Evolutionary conservation across 768 basidiomycete genomes (phyloP).

Genomic region (Boletus sp.): DNA sequence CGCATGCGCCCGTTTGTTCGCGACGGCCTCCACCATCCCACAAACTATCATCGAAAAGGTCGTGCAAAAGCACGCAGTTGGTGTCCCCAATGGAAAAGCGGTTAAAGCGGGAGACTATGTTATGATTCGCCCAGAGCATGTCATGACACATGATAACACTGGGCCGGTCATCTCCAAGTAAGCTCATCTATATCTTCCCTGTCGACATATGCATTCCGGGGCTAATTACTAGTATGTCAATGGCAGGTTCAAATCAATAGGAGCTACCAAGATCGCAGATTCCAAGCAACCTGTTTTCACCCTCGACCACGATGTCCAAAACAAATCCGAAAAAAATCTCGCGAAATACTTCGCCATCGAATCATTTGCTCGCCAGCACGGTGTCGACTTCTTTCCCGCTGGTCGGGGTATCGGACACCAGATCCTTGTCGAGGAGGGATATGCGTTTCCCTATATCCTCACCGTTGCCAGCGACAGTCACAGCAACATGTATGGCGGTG

Average conservation of each 20-base stretch:
- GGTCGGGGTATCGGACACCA: conserved; percentile 98
- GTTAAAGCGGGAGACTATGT: conserved; percentile 98
- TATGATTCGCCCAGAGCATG: conserved; percentile 97
- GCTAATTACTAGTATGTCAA: neutral
- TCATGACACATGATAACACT: conserved; percentile 98
- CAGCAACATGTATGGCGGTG: conserved; percentile 98
- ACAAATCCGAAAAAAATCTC: conserved; percentile 86
- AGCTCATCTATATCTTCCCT: conserved; percentile 28
- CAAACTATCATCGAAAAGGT: conserved; percentile 98
- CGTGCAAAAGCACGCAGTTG: conserved; percentile 96
- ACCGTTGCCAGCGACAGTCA: conserved; percentile 97
- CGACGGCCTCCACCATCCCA: conserved; percentile 41
- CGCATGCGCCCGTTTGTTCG: conserved; percentile 24
- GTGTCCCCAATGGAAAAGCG: conserved; percentile 68
- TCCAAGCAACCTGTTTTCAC: conserved; percentile 90
- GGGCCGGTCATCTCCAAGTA: conserved; percentile 98
- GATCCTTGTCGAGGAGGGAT: conserved; percentile 95
- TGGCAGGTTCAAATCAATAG: conserved; percentile 88
- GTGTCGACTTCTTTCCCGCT: conserved; percentile 94
- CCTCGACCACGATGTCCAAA: conserved; percentile 98
- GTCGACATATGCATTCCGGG: neutral
- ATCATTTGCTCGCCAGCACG: conserved; percentile 78
- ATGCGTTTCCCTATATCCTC: conserved; percentile 92
- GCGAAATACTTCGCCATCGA: conserved; percentile 92
- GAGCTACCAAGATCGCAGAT: conserved; percentile 79